Evolutionary conservation across 108 stramenopile species (phyloP), one percentile per base, ranked within the genome.

Genomic region (Epipyxis sp.): DNA sequence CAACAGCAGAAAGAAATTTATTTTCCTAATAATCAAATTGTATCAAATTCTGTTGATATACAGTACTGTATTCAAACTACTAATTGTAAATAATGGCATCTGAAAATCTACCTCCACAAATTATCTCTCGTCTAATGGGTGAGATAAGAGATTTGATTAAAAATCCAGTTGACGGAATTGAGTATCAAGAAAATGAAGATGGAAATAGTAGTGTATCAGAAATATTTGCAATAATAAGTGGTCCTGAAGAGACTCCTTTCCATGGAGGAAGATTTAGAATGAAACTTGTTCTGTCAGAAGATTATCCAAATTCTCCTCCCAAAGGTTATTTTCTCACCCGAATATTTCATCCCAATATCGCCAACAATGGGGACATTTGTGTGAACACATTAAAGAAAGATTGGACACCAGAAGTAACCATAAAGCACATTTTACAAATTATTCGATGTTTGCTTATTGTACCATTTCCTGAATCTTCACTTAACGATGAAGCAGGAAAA

Each of bases 401-500:
- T 77, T 98, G 97, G 98, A 90, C 90, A 20, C 68, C 94, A 34
- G 81, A 84, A 39, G 91, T 94, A 0, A 93, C 94, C 27, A 83
- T 99, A 57, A 68, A 88, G 20, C 96, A 99, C 82, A 92, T 98
- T 1, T 83, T 99, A 79, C 94, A 94, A 67, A 94, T 99, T 42
- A 97, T 99, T 78, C 93, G 98, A 59, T 99, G 98, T 77, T 84
- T 99, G 35, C 81, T 99, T 42, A 99, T 99, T 78, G 93, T 98
- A 16, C 98, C 98, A 10, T 99, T 99, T 78, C 98, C 98, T 0
- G 98, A 99, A 84, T 92, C 91, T 44, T 91, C 92, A 72, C 85
- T 99, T 76, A 99, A 99, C 80, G 97, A 98, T 69, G 98, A 99
- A 77, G 98, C 98, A n/a, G 97, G 98, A 1, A 95, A 94, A 81